Percentiles rank a stretch among this genome's conserved stretches.
phyloP scores from a whole-genome alignment of 495 filamentous ascomycete species.

The Choiromyces venosus region DNA sequence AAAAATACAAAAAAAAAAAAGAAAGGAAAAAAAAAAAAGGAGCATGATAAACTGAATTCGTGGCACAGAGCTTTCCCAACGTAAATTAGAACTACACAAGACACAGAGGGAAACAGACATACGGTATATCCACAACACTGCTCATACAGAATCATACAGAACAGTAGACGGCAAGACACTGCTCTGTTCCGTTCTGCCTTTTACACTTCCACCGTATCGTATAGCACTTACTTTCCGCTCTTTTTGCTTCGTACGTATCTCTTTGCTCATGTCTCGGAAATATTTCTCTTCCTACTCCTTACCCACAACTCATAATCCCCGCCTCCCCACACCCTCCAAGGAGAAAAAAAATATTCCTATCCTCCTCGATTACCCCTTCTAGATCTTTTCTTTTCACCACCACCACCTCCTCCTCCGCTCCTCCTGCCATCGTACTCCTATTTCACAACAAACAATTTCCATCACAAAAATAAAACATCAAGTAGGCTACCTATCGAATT shows the following conservation, averaged over 20 bases:
- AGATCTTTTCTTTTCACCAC: background rate
- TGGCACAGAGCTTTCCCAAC: conserved; percentile 1
- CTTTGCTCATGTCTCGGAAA: background rate
- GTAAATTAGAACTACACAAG: background rate
- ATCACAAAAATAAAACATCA: background rate
- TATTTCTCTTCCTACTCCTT: background rate
- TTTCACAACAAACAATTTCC: background rate
- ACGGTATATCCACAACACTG: background rate
- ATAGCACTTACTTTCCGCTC: background rate
- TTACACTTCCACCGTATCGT: background rate
- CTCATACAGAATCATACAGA: background rate
- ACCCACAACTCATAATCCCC: background rate
- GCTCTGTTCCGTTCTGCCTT: background rate
- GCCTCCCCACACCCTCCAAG: background rate
- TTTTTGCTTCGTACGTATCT: background rate
- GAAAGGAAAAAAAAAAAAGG: background rate
- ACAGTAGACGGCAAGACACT: background rate
- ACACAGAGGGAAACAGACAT: background rate
- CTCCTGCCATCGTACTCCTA: background rate
- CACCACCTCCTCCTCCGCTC: background rate
- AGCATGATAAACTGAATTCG: conserved; percentile 25
- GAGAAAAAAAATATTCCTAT: background rate
- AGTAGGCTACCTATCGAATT: background rate
- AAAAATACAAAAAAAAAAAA: background rate
- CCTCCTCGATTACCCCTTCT: background rate